Conservation (phyloP, 495 filamentous ascomycete genomes). For the Acidomyces sp. region DNA sequence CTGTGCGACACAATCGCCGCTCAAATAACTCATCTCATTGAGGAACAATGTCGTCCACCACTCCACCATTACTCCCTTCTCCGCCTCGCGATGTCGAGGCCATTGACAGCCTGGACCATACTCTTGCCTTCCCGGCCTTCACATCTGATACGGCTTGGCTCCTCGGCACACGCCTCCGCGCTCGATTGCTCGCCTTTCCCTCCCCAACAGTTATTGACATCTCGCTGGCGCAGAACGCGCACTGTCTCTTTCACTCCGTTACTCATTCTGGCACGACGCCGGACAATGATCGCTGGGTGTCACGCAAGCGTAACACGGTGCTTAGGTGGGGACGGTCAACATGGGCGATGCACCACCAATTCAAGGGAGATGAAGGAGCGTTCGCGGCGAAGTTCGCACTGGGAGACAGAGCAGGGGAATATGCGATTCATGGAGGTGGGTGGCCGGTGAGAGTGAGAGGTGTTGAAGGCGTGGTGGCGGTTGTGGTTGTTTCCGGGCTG, state of each 20-base stretch:
- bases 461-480: conserved; percentile 59
- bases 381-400: conserved; percentile 47
- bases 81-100: conserved; percentile 25
- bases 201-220: conserved; percentile 55
- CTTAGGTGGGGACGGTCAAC: conserved; percentile 54
- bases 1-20: too few relatives aligned
- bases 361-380: conserved; percentile 40
- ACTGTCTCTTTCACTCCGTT: conserved; percentile 49
- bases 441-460: conserved; percentile 55
- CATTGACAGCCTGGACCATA: conserved; percentile 40
- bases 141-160: conserved; percentile 52
- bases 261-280: conserved; percentile 43
- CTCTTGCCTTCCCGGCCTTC: conserved; percentile 48
- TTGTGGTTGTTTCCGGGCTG: conserved; percentile 62
- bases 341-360: conserved; percentile 53
- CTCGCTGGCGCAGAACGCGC: conserved; percentile 38
- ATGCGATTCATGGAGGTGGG: conserved; percentile 64
- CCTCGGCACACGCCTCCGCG: conserved; percentile 50
- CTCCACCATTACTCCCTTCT: conserved; percentile 11
- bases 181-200: conserved; percentile 43
- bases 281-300: conserved; percentile 35
- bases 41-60: conserved; percentile 7
- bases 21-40: too few relatives aligned
- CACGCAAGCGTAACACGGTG: conserved; percentile 54
- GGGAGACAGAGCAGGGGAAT: conserved; percentile 40